Evolutionary conservation across 768 basidiomycete genomes (phyloP), one percentile per base, ranked within the genome.

Genomic region (Daedaleopsis nitida): DNA sequence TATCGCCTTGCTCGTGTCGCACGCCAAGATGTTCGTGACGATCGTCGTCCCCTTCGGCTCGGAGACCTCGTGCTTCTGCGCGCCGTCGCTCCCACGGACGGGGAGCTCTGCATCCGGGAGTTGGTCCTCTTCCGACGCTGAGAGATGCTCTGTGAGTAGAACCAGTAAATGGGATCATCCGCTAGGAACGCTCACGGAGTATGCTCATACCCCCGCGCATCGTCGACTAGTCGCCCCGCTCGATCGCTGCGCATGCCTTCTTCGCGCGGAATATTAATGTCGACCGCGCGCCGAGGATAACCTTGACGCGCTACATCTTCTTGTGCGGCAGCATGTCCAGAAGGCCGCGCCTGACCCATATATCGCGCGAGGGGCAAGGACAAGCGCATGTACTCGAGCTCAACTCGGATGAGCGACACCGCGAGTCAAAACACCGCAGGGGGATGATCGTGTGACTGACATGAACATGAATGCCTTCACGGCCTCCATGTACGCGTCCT

Each of bases 281-380:
- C 5, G 80, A 80, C 6, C 75, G 75, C 43, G 73, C 60, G 55
- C 81, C 16, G 78, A 73, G n/a, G 68, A 82, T 80, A 8, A 70
- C 62, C 62, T 77, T 77, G 14, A 82, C 70, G 47, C 75, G 77
- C 50, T 78, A 78, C 14, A 83, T 68, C 1, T 72, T 71, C 43
- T 66, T 57, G 60, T 74, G 65, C 0, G 81, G 82, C 0, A 71
- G 72, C 66, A 70, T 70, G 44, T 80, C 77, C 10, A 81, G 78
- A 32, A 83, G 83, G 74, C 38, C 68, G 68, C 2, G 81, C 66
- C 3, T 79, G 65, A 0, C 82, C 80, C 0, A 83, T 65, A 35
- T 73, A 73, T 11, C 71, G 68, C 1, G 82, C 62, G 59, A 78
- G 77, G 0, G 82, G 82, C n/a, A 54, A 17, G 44, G 53, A 21